Evolutionary conservation across 2,329 filamentous ascomycete species (phyloP).

Genomic region (Scytalidium lignicola): DNA sequence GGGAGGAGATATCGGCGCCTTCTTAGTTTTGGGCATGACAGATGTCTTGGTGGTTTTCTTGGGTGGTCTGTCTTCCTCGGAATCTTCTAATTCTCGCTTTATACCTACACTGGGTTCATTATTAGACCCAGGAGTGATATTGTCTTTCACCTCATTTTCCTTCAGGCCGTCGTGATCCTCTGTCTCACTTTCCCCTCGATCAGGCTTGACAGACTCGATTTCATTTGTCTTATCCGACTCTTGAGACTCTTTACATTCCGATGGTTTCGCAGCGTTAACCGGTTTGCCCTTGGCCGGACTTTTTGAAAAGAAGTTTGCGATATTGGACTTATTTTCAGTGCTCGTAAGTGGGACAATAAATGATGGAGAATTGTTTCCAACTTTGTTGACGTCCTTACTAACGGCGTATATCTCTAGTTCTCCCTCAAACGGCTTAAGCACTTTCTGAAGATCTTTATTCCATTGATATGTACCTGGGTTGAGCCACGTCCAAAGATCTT

Average conservation of each 20-base stretch:
- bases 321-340: conserved; percentile 85
- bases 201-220: conserved; percentile 9
- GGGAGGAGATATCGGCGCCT: conserved; percentile 8
- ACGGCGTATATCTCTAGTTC: conserved; percentile 84
- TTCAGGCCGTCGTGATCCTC: conserved; percentile 19
- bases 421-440: conserved; percentile 74
- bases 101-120: conserved; percentile 10
- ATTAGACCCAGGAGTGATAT: neutral
- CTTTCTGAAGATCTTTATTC: conserved; percentile 69
- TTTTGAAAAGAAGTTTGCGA: conserved; percentile 85
- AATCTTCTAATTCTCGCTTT: conserved; percentile 24
- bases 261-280: neutral
- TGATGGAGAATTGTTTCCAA: conserved; percentile 80
- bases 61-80: conserved; percentile 15
- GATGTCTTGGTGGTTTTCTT: conserved; percentile 21
- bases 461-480: conserved; percentile 69
- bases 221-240: conserved; percentile 2
- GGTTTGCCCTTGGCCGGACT: conserved; percentile 14
- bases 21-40: conserved; percentile 9
- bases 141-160: conserved; percentile 22
- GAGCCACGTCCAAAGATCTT: conserved; percentile 69
- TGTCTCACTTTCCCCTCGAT: conserved; percentile 11
- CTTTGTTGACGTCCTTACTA: conserved; percentile 84
- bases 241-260: neutral
- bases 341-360: conserved; percentile 82